These are phyloP conservation scores for Eimeria brunetti DNA, from an alignment of 169 alveolate species.

Conservation along the genomic window DNA sequence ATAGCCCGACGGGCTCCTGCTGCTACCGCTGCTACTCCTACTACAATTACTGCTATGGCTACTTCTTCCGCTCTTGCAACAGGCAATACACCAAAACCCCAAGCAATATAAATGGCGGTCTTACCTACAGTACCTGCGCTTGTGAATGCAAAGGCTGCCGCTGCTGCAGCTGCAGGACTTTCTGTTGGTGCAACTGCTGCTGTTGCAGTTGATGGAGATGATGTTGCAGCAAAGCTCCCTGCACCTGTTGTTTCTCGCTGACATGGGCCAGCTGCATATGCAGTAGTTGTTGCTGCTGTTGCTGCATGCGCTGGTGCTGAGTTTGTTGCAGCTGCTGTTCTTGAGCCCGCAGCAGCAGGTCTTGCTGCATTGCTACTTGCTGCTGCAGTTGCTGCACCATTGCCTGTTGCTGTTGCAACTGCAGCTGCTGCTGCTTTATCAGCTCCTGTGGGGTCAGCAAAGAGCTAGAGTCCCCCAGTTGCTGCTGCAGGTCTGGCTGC, in stretches of 20 bases:
- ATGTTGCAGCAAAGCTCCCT: constrained; percentile 62
- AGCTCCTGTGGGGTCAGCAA: constrained; percentile 53
- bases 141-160: constrained; percentile 19
- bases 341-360: constrained; percentile 62
- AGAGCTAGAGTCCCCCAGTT: background rate
- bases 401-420: constrained; percentile 59
- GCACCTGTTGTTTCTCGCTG: constrained; percentile 58
- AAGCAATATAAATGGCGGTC: background rate
- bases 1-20: background rate
- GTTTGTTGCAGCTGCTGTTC: constrained; percentile 62
- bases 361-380: constrained; percentile 68
- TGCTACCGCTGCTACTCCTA: background rate
- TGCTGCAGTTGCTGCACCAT: constrained; percentile 71
- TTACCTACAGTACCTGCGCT: constrained; percentile 16
- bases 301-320: constrained; percentile 61
- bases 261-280: constrained; percentile 63
- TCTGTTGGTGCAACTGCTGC: constrained; percentile 53
- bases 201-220: constrained; percentile 57
- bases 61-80: background rate
- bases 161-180: constrained; percentile 59
- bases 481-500: constrained; percentile 33
- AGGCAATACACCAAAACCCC: background rate
- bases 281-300: constrained; percentile 37
- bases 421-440: constrained; percentile 62
- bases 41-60: background rate